A percentile compares a stretch with the other conserved stretches of the same genome.
Evolutionary conservation across 352 stramenopile genomes (phyloP).

Genomic region (Pythium phragmiticola): DNA sequence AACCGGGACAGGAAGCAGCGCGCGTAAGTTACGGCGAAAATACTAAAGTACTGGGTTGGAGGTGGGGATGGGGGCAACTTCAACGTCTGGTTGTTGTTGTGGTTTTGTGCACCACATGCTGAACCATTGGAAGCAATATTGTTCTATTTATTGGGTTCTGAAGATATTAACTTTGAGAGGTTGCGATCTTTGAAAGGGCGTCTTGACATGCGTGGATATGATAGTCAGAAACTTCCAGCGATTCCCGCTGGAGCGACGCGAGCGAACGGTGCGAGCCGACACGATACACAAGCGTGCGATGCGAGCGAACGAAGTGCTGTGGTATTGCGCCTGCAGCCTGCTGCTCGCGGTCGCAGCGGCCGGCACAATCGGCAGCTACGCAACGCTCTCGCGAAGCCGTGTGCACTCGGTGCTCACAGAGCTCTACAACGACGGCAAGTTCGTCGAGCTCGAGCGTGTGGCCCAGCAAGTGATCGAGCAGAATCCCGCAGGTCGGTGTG

Average conservation of each 20-base stretch:
- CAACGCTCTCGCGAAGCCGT: conserved; percentile 20
- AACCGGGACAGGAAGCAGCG: conserved; percentile 16
- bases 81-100: conserved; percentile 10
- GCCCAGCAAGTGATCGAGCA: conserved; percentile 40
- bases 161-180: conserved; percentile 1
- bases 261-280: background rate
- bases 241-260: background rate
- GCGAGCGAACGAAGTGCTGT: background rate
- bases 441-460: conserved; percentile 45
- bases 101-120: background rate
- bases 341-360: background rate
- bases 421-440: conserved; percentile 44
- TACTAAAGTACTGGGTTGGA: background rate
- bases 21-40: conserved; percentile 7
- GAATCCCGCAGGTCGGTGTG: conserved; percentile 35
- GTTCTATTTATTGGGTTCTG: conserved; percentile 10
- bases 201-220: conserved; percentile 1
- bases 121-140: background rate
- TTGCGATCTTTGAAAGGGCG: conserved; percentile 13
- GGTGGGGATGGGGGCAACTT: conserved; percentile 7
- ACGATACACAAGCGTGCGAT: background rate
- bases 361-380: conserved; percentile 13
- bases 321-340: background rate
- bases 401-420: conserved; percentile 34
- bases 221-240: conserved; percentile 13